phyloP scores from a whole-genome alignment of 2,329 filamentous ascomycete genomes.

The Colletotrichum tamarilloi region DNA sequence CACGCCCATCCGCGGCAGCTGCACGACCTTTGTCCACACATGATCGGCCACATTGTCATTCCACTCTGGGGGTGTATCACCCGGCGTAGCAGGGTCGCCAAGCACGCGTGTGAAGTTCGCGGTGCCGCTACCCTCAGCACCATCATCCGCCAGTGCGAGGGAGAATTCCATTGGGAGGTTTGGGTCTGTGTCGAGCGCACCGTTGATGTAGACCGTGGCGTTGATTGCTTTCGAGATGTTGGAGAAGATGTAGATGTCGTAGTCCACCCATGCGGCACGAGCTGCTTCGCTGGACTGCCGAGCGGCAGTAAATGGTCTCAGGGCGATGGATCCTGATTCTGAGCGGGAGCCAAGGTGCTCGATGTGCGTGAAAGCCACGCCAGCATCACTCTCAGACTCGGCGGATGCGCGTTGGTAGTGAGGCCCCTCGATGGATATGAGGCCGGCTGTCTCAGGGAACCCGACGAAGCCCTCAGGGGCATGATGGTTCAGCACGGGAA shows the following conservation, averaged over 20 bases:
- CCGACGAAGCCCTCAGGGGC: conserved; percentile 33
- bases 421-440: conserved; percentile 37
- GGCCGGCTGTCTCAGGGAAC: conserved; percentile 34
- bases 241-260: conserved; percentile 43
- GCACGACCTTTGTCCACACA: conserved; percentile 56
- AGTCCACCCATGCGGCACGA: conserved; percentile 38
- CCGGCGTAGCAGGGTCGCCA: conserved; percentile 52
- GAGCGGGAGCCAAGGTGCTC: conserved; percentile 25
- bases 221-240: conserved; percentile 28
- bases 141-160: conserved; percentile 48
- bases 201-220: conserved; percentile 43
- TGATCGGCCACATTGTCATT: conserved; percentile 55
- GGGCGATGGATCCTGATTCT: conserved; percentile 29
- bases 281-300: not conserved
- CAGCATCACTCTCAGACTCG: not conserved
- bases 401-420: conserved; percentile 34
- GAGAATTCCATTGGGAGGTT: conserved; percentile 58
- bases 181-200: conserved; percentile 59
- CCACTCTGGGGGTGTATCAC: conserved; percentile 59
- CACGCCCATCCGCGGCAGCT: conserved; percentile 2
- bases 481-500: conserved; percentile 26
- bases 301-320: conserved; percentile 23
- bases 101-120: conserved; percentile 43
- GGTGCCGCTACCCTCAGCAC: conserved; percentile 45
- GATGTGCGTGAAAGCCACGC: conserved; percentile 9